Conservation (phyloP, 1,284 basidiomycete species). For the Salmacisia buchloeana region DNA sequence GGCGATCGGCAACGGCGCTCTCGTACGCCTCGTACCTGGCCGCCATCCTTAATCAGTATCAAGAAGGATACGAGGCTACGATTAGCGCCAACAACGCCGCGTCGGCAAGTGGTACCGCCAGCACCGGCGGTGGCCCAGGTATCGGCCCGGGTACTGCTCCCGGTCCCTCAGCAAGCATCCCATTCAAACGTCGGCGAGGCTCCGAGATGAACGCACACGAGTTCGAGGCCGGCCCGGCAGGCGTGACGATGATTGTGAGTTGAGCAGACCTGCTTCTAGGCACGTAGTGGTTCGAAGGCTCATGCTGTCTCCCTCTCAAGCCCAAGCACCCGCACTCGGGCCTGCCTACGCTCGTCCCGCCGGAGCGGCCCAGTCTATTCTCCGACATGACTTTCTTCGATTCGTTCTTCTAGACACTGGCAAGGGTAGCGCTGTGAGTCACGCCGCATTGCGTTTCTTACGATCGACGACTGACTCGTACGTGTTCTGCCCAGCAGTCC, state of each 20-base stretch:
- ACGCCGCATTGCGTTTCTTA: too few relatives aligned
- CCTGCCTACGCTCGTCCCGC: not conserved
- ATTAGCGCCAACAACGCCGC: not conserved
- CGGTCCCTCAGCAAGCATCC: too few relatives aligned
- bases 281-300: not conserved
- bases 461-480: too few relatives aligned
- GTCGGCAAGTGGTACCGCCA: too few relatives aligned
- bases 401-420: not conserved
- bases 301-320: not conserved
- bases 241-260: slow-evolving; percentile 3
- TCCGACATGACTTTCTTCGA: slow-evolving; percentile 8
- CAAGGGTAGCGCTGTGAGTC: too few relatives aligned
- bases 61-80: not conserved
- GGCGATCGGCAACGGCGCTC: slow-evolving; percentile 2
- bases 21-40: slow-evolving; percentile 1
- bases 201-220: slow-evolving; percentile 5
- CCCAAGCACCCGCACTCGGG: slow-evolving; percentile 2
- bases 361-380: not conserved
- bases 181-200: not conserved
- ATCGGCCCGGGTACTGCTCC: too few relatives aligned
- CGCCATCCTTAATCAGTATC: not conserved
- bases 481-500: too few relatives aligned
- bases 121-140: too few relatives aligned
- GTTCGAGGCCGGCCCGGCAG: not conserved
- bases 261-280: not conserved